phyloP scores from a whole-genome alignment of 257 asterid species.

The Knoxia roxburghii region DNA sequence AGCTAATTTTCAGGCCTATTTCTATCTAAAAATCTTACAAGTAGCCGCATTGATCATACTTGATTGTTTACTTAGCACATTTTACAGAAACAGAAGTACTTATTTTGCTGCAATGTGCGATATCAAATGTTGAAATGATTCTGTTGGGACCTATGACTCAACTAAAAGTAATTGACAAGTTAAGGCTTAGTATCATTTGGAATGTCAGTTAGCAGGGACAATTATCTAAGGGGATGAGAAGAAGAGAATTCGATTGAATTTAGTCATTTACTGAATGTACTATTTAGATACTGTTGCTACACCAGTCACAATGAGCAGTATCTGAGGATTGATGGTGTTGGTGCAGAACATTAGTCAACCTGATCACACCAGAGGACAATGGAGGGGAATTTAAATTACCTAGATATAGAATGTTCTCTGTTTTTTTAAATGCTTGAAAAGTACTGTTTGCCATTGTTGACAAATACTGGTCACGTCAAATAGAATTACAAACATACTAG shows the following conservation, averaged over 20 bases:
- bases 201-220: not conserved
- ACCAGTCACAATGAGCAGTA: not conserved
- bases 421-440: not conserved
- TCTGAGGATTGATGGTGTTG: not conserved
- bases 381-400: not conserved
- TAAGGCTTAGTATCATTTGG: not conserved
- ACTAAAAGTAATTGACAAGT: not conserved
- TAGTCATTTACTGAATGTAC: not conserved
- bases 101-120: too few species aligned
- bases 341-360: not conserved
- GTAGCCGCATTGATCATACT: too few species aligned
- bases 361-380: not conserved
- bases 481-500: not conserved
- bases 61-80: too few species aligned
- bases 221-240: not conserved
- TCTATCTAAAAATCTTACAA: not conserved
- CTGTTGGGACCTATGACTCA: too few species aligned
- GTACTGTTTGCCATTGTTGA: not conserved
- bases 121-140: too few species aligned
- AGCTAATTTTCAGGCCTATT: not conserved
- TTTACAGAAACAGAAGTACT: too few species aligned
- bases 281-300: too few species aligned
- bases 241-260: not conserved
- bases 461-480: not conserved
- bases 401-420: not conserved